Base-by-base conservation (phyloP, 176 grass and related monocot genomes). In the Saccharum officinarum region DNA sequence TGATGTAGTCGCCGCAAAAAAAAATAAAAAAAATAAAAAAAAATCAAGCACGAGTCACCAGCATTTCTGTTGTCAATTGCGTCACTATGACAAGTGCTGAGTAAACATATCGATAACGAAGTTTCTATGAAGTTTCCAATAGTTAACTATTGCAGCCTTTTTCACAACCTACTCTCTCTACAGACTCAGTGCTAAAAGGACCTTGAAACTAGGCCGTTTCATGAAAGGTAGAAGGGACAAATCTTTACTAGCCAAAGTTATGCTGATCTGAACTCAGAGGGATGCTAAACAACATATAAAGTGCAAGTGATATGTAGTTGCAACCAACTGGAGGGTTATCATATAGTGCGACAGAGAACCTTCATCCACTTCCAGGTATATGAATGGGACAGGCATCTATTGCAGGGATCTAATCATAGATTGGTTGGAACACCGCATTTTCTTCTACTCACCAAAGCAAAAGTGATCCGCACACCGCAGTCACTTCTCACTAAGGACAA, bases 301-400 rank as follows among this genome's bases (percentile, higher is more conserved):
- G 78, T n/a, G 34, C 36, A 49, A 66, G 17, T 60, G 83, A 79
- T 73, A 67, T 73, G 84, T 67, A 55, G 67, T 83, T 44, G 17
- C 26, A 84, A 73, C 25, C 71, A 42, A 84, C 68, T 46, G 23
- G 57, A 59, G 26, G 10, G 25, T 75, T 72, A 34, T 83, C 70
- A 36, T 73, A 47, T 44, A 23, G 38, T 63, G 66, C 40, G 59
- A 45, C 6, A 84, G 26, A 52, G 34, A 84, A n/a, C 45, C 59
- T 74, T 28, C 37, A 80, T 37, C 60, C 36, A 84, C 59, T 84
- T 80, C 25, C 46, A 42, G 5, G 28, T 66, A 12, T 77, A 88
- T 25, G 81, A 65, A 49, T 65, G 75, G 40, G 76, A 77, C 11
- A 86, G 33, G 33, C 13, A 67, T 84, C 55, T 54, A 69, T 73